phyloP scores from a whole-genome alignment of 2,329 filamentous ascomycete species.

The Myrmaecium sp. region DNA sequence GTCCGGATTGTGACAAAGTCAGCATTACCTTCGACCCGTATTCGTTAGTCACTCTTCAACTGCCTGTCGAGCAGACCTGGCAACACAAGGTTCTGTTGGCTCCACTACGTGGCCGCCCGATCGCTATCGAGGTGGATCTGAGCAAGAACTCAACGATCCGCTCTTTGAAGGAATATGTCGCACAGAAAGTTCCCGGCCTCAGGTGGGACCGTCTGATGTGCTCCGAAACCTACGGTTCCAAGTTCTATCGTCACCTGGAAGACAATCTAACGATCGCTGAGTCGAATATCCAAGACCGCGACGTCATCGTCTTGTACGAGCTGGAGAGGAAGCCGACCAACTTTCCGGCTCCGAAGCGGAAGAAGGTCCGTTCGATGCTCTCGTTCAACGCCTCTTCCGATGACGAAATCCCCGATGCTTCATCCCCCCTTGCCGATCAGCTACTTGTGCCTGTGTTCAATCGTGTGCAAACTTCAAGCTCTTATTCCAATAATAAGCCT shows the following conservation, averaged over 20 bases:
- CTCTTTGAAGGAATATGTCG: conserved; percentile 46
- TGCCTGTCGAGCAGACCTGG: conserved; percentile 78
- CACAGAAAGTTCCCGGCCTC: conserved; percentile 34
- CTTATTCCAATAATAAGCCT: conserved; percentile 19
- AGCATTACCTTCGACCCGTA: conserved; percentile 98
- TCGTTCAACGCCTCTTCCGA: conserved; percentile 27
- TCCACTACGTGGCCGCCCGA: conserved; percentile 53
- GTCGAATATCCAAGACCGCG: conserved; percentile 42
- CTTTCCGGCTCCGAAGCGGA: conserved; percentile 41
- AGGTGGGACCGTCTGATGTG: conserved; percentile 50
- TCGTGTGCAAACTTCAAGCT: conserved; percentile 26
- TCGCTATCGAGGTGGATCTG: conserved; percentile 61
- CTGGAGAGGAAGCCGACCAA: conserved; percentile 67
- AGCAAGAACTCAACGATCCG: conserved; percentile 59
- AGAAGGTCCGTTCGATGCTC: conserved; percentile 32
- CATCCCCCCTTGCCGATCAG: conserved; percentile 44
- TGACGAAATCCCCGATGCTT: conserved; percentile 34
- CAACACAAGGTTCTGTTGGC: conserved; percentile 58
- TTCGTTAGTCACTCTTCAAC: conserved; percentile 78
- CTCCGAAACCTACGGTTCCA: conserved; percentile 65
- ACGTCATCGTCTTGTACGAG: conserved; percentile 58
- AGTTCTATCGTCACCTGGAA: conserved; percentile 75
- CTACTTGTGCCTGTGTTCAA: conserved; percentile 59
- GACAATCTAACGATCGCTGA: conserved; percentile 54
- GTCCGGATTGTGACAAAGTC: conserved; percentile 79